Base-by-base conservation (phyloP, 2,329 filamentous ascomycete genomes). In the Chaetomiaceae sp. region DNA sequence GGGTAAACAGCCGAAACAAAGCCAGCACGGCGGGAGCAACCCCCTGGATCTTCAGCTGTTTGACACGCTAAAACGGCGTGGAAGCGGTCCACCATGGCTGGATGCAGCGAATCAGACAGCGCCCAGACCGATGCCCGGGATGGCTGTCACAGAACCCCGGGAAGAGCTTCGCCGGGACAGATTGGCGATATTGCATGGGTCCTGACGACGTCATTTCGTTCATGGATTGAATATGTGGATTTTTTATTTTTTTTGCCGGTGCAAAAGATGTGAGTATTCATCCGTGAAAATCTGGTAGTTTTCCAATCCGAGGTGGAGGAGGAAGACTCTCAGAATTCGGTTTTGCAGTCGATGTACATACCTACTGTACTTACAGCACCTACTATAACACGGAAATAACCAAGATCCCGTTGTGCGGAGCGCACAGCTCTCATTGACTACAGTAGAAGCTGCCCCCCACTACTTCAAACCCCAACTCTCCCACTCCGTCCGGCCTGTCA, bases 1-100 rank as follows among this genome's bases (percentile, higher is more conserved):
- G 61, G 61, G 56, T 62, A 62, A 61, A 58, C 54, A 18, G 52
- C 61, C 61, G 61, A 58, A 59, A 62, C 47, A 53, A 20, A 18
- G 29, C 45, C 48, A 32, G 25, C 9, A 20, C 16, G 16, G 44
- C 44, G 51, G 37, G 37, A 41, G 37, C 18, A 29, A 11, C 44
- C 37, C n/a, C 37, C 44, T 48, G 43, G 13, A 33, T 11, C 34
- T 11, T 14, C 29, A 29, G 7, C 25, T 41, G 21, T 4, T 30
- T 48, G n/a, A 29, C 27, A 18, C 36, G 49, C 49, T 48, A 47
- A 52, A 56, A 16, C 25, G n/a, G 32, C 20, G 25, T 32, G 50
- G 33, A 27, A 13, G 23, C 18, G 42, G 21, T 21, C 55, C 40
- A 37, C 40, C 53, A 21, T 9, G 44, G 33, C 34, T 20, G 6